Evolutionary conservation across 2,329 filamentous ascomycete species (phyloP), one percentile per base, ranked within the genome.

Genomic region (Fusarium citri): DNA sequence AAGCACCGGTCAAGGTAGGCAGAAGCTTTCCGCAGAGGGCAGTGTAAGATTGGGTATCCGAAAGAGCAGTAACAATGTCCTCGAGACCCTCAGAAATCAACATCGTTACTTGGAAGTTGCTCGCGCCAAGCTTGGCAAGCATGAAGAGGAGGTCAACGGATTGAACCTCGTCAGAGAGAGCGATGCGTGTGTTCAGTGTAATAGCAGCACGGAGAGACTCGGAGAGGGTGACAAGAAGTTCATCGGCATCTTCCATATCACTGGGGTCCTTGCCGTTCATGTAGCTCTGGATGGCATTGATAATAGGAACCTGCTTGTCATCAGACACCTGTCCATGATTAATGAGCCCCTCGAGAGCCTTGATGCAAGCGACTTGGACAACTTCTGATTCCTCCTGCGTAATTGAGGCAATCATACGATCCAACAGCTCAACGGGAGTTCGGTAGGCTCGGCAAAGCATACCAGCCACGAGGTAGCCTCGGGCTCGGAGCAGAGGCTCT

Each of bases 41-140:
- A 50, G 91, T 86, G 78, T 95, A 99, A 1, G 89, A 87, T 11
- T 92, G 88, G 9, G 86, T 82, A 23, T 90, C 88, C 4, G 91
- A 83, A 62, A 97, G 87, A 2, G 84, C 86, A 53, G 87, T 84
- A 8, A 94, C 92, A 59, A 98, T 90, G 45, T 96, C 93, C 78
- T 98, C 95, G 76, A 99, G 97, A 0, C 93, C 91, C 80, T 99
- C 96, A 37, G 89, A 92, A 25, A 98, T 92, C 54, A 98, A 84
- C 83, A 94, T 91, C 1, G 91, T 94, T 48, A 98, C 88, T 78
- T 98, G 94, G 83, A 97, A 97, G 81, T 97, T 98, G 65, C 88
- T 89, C 0, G 95, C 93, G 28, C 94, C 94, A 76, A 94, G 90
- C 78, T 94, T 96, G 23, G 94, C 95, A 64, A 98, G 89, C 55